Percentiles rank a stretch among this genome's conserved stretches.
Conservation (phyloP, 805 yeast genomes). For the Metschnikowia sp. region DNA sequence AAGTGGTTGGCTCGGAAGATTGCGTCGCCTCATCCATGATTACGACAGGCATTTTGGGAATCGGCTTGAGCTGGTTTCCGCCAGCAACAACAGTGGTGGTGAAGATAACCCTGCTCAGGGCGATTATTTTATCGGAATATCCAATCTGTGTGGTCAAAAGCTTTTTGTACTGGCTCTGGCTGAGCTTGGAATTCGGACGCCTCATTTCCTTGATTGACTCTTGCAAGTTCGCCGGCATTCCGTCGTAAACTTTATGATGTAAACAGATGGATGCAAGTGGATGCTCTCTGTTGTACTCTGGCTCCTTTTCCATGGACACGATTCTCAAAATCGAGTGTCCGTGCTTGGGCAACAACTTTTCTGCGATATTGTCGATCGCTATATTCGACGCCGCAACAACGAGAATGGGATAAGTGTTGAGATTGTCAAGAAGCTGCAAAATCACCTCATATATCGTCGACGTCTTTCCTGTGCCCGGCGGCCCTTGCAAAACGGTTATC, state of each 20-base stretch:
- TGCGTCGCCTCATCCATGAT: slow-evolving; percentile 81
- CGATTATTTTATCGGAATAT: slow-evolving; percentile 45
- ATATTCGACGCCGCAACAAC: slow-evolving; percentile 76
- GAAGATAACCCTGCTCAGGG: slow-evolving; percentile 56
- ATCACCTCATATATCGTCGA: slow-evolving; percentile 44
- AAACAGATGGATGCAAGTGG: slow-evolving; percentile 51
- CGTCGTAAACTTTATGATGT: slow-evolving; percentile 55
- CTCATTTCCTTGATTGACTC: slow-evolving; percentile 44
- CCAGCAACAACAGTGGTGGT: slow-evolving; percentile 75
- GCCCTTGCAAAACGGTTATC: slow-evolving; percentile 47
- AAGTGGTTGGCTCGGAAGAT: slow-evolving; percentile 67
- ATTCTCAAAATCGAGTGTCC: slow-evolving; percentile 54
- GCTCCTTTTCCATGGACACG: slow-evolving; percentile 56
- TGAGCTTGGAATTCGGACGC: slow-evolving; percentile 18
- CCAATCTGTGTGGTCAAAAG: slow-evolving; percentile 41
- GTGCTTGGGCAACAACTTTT: slow-evolving; percentile 52
- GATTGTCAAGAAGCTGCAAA: slow-evolving; percentile 51
- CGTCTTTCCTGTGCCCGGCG: slow-evolving; percentile 44
- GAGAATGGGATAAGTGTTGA: slow-evolving; percentile 58
- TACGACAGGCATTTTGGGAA: slow-evolving; percentile 58
- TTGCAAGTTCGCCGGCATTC: slow-evolving; percentile 44
- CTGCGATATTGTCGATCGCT: slow-evolving; percentile 75
- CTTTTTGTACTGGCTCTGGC: slow-evolving; percentile 47
- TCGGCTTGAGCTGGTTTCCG: slow-evolving; percentile 51
- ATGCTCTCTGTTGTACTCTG: slow-evolving; percentile 56